Evolutionary conservation across 345 rosid species (phyloP), one percentile per base, ranked within the genome.

Genomic region (Psidium guajava): DNA sequence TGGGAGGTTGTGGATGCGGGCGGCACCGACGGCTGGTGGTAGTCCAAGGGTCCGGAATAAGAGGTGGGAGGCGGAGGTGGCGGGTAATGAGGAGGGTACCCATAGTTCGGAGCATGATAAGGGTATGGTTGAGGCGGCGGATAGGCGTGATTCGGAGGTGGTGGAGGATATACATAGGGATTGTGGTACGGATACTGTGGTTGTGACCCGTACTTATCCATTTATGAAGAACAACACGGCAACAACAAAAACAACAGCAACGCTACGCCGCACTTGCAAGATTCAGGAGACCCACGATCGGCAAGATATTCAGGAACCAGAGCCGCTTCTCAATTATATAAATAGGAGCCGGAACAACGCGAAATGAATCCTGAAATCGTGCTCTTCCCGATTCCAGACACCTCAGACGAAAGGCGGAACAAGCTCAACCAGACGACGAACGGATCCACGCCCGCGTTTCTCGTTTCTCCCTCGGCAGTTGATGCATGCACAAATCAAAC

Each of bases 161-260:
- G 87, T 8, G 87, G 85, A 32, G 87, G 64, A 85, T 86, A 69
- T 40, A 84, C 57, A 32, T 84, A 87, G 15, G 87, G 84, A 81
- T 83, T 50, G 49, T 80, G 77, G 84, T 94, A 90, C 50, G 90
- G 92, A 75, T 92, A 94, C 42, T 75, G 73, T 6, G 73, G 50
- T 11, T 87, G 87, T 61, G 92, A 87, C 8, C 96, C 93, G 85
- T 94, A 69, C 89, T 90, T 89, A 84, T 90, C 93, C 93, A 91
- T 59, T 27, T 7, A 15, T 3, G 20, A 59, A 59, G 10, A 27
- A 58, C 59, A 54, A 54, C 57, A 10, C 64, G 2, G 28, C 64
- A 25, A 3, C 28, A n/a, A 5, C 64, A n/a, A 57, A 27, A 12
- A 5, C 58, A 21, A 8, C 75, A 84, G 73, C 53, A 82, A 59